Evolutionary conservation across 208 protist genomes (phyloP).

Genomic region (Wallacemonas rigidus): DNA sequence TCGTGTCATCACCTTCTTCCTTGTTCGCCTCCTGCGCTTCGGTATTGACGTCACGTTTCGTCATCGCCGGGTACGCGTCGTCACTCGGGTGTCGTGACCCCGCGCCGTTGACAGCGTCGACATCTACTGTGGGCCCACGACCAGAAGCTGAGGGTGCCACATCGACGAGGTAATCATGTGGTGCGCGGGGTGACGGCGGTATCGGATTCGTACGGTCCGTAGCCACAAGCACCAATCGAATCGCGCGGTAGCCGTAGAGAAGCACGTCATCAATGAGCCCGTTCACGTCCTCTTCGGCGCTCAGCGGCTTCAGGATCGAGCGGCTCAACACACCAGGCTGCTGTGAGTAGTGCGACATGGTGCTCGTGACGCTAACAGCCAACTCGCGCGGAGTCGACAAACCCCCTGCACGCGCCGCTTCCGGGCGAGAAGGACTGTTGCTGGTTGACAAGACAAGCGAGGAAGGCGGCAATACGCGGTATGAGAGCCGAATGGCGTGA

Average conservation of each 20-base stretch:
- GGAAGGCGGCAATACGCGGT: slow-evolving; percentile 31
- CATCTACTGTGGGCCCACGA: too few species aligned
- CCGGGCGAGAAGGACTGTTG: slow-evolving; percentile 4
- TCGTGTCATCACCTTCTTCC: not conserved
- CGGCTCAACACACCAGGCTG: slow-evolving; percentile 13
- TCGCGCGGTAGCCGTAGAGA: slow-evolving; percentile 25
- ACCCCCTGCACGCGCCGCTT: not conserved
- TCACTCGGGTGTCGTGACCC: too few species aligned
- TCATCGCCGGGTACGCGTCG: too few species aligned
- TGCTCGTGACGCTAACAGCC: slow-evolving; percentile 5
- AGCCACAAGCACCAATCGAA: slow-evolving; percentile 22
- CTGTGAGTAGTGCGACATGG: slow-evolving; percentile 20
- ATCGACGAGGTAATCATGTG: not conserved
- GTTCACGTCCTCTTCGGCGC: slow-evolving; percentile 25
- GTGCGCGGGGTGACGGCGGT: not conserved
- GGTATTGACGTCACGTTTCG: too few species aligned
- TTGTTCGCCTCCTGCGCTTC: not conserved
- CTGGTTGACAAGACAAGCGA: not conserved
- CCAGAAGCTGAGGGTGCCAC: not conserved
- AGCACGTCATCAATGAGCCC: slow-evolving; percentile 23
- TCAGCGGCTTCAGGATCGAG: slow-evolving; percentile 14
- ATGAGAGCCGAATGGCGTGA: slow-evolving; percentile 37
- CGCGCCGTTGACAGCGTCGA: too few species aligned
- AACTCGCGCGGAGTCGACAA: not conserved
- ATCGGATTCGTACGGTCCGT: not conserved